phyloP scores from a whole-genome alignment of 805 yeast species.

The Wickerhamomyces subpelliculosus region DNA sequence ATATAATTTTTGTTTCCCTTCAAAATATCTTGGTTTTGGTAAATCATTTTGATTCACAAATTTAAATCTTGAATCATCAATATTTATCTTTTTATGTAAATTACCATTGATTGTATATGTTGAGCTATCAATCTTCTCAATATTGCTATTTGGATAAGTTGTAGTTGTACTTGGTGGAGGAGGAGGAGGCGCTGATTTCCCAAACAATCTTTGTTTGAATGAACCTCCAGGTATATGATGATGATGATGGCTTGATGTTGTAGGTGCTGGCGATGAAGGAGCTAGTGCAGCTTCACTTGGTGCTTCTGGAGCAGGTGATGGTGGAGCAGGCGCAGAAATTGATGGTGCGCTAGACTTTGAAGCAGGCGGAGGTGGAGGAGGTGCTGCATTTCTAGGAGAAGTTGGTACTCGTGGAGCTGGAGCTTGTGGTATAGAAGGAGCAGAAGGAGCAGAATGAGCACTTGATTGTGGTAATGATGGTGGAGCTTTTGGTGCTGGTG shows the following conservation, averaged over 20 bases:
- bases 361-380: conserved; percentile 5
- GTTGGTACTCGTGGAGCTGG: conserved; percentile 11
- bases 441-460: conserved; percentile 10
- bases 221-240: conserved; percentile 13
- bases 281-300: conserved; percentile 19
- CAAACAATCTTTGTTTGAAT: conserved; percentile 2
- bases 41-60: conserved; percentile 51
- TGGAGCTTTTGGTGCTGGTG: conserved; percentile 11
- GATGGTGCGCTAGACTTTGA: too few species aligned
- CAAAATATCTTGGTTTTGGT: conserved; percentile 83
- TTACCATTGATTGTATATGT: conserved; percentile 21
- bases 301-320: conserved; percentile 10
- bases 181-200: conserved; percentile 10
- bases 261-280: conserved; percentile 22
- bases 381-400: conserved; percentile 9
- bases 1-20: conserved; percentile 67
- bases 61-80: conserved; percentile 19
- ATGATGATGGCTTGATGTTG: conserved; percentile 19
- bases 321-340: background rate
- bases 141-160: conserved; percentile 11
- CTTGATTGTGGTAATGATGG: conserved; percentile 14
- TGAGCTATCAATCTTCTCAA: conserved; percentile 22
- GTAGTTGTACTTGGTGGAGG: conserved; percentile 5
- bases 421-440: conserved; percentile 5
- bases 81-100: conserved; percentile 34